Evolutionary conservation across 23 red algal genomes (phyloP).

Genomic region (Agarophyton chilense): DNA sequence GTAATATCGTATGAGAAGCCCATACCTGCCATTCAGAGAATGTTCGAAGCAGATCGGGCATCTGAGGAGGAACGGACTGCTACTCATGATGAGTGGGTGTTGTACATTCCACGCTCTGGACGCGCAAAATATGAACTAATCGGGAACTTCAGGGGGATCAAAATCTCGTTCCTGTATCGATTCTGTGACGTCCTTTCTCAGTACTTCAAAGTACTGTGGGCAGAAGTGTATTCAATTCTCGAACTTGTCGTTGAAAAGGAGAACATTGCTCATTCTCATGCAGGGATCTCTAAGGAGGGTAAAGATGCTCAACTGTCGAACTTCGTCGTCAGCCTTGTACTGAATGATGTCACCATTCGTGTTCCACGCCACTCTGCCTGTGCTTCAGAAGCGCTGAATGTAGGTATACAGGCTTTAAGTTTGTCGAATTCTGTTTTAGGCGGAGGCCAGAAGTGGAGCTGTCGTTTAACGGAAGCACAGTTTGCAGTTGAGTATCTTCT

Average conservation of each 20-base stretch:
- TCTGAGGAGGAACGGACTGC: not conserved
- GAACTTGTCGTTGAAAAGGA: slow-evolving; percentile 26
- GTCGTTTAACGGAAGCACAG: slow-evolving; percentile 20
- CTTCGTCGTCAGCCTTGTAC: slow-evolving; percentile 22
- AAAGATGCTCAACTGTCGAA: not conserved
- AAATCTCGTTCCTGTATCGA: slow-evolving; percentile 35
- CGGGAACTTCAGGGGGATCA: slow-evolving; percentile 62
- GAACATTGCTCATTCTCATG: not conserved
- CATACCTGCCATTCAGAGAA: not conserved
- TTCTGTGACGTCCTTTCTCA: slow-evolving; percentile 59
- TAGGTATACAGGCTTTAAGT: slow-evolving; percentile 7
- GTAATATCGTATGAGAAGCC: slow-evolving; percentile 54
- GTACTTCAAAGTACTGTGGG: slow-evolving; percentile 49
- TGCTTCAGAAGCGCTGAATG: slow-evolving; percentile 41
- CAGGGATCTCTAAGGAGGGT: not conserved
- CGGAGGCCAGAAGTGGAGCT: slow-evolving; percentile 9
- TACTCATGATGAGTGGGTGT: slow-evolving; percentile 51
- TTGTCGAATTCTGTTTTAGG: slow-evolving; percentile 4
- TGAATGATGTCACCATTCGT: slow-evolving; percentile 20
- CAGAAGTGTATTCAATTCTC: slow-evolving; percentile 33
- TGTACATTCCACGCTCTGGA: slow-evolving; percentile 17
- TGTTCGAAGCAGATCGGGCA: not conserved
- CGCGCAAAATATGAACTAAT: slow-evolving; percentile 24
- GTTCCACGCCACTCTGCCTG: slow-evolving; percentile 58
- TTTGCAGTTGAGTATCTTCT: slow-evolving; percentile 36